Percentiles rank a stretch among this genome's conserved stretches.
Evolutionary conservation across 2,329 filamentous ascomycete species (phyloP).

Genomic region (Hypoxylon sp.): DNA sequence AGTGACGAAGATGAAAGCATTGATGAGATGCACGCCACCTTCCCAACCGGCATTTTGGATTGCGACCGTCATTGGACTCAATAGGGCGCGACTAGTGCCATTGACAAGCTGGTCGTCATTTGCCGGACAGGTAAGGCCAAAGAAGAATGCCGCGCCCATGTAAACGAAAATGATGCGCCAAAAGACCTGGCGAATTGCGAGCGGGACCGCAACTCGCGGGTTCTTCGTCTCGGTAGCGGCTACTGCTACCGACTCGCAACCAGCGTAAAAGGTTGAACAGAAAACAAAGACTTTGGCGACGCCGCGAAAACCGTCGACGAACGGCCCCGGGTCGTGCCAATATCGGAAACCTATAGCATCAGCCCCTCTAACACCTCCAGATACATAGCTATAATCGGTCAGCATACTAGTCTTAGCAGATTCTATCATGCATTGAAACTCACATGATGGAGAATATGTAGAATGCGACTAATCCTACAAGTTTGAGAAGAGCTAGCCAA

Average conservation of each 20-base stretch:
- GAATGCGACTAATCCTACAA: constrained; percentile 78
- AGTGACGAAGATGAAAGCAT: constrained; percentile 81
- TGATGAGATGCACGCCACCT: constrained; percentile 81
- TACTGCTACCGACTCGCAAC: constrained; percentile 72
- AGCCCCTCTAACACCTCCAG: constrained; percentile 75
- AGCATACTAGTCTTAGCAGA: constrained; percentile 16
- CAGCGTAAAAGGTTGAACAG: constrained; percentile 79
- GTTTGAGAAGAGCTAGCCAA: constrained; percentile 81
- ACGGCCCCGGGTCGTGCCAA: constrained; percentile 80
- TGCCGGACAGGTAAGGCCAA: constrained; percentile 80
- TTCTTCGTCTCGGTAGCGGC: constrained; percentile 74
- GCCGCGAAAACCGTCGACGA: constrained; percentile 77
- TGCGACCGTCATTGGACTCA: constrained; percentile 81
- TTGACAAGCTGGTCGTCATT: constrained; percentile 75
- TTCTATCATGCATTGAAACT: constrained; percentile 38
- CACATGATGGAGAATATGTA: constrained; percentile 80
- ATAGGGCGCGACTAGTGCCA: constrained; percentile 73
- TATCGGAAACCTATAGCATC: constrained; percentile 77
- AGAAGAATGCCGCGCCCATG: constrained; percentile 81
- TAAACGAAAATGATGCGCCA: constrained; percentile 75
- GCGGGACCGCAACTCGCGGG: constrained; percentile 68
- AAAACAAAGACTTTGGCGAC: constrained; percentile 78
- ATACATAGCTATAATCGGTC: constrained; percentile 67
- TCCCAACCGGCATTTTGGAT: constrained; percentile 82
- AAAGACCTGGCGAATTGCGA: constrained; percentile 73